These are phyloP conservation scores for Datura wrightii DNA, from an alignment of 257 asterid genomes.

Conservation along the genomic window DNA sequence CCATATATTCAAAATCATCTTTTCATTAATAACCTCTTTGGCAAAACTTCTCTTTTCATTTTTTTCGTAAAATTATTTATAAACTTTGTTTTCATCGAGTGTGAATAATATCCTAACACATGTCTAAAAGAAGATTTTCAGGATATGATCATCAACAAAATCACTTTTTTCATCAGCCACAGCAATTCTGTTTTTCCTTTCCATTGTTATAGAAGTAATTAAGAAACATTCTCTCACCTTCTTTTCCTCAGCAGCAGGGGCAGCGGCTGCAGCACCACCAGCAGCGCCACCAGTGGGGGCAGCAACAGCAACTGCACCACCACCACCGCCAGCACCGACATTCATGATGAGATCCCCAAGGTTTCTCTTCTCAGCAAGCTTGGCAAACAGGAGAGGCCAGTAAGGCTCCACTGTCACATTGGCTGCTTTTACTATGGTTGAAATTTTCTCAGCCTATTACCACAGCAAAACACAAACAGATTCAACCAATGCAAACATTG, in stretches of 20 bases:
- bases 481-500: background rate
- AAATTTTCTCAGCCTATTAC: slow-evolving; percentile 69
- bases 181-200: background rate
- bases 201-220: background rate
- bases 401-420: slow-evolving; percentile 71
- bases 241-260: slow-evolving; percentile 58
- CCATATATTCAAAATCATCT: background rate
- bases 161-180: background rate
- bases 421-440: slow-evolving; percentile 60
- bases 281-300: slow-evolving; percentile 47
- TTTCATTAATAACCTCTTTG: background rate
- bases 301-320: slow-evolving; percentile 54
- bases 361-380: slow-evolving; percentile 73
- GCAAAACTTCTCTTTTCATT: background rate
- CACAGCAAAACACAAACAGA: background rate
- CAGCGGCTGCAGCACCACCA: slow-evolving; percentile 63
- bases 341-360: slow-evolving; percentile 64
- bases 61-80: background rate
- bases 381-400: slow-evolving; percentile 73
- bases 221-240: slow-evolving; percentile 38
- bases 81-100: background rate
- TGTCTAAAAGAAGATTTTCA: background rate
- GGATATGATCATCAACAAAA: background rate
- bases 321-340: slow-evolving; percentile 75
- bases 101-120: background rate